Base-by-base conservation (phyloP, 768 basidiomycete species). In the Stropharia rugosoannulata region DNA sequence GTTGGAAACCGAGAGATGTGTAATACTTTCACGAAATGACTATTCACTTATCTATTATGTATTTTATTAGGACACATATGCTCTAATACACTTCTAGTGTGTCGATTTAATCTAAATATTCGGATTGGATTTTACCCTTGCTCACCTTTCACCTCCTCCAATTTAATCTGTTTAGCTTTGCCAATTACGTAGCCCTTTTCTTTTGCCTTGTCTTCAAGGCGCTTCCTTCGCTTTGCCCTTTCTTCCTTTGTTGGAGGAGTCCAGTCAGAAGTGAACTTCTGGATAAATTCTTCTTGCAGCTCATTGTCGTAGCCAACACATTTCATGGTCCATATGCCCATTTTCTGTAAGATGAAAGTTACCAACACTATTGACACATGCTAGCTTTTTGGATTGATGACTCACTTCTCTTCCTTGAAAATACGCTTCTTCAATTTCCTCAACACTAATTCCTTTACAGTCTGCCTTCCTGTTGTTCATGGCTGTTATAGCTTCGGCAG, bases 291-390 rank as follows among this genome's bases (percentile, higher is more conserved):
- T 11, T 57, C 58, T 52, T 77, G 75, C 45, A 77, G 74, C 0
- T 66, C 61, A 4, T 60, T 59, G 50, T 78, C 73, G 41, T 78
- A 78, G 1, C 67, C 74, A 15, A 76, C 64, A 52, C 76, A 78
- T 52, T 75, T 72, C 70, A 76, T 66, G 0, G 68, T 70, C 70
- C 71, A 74, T 0, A 74, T 70, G 1, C 62, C 63, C 18, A 78
- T 61, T 22, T 51, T 57, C 73, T 76, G 32, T n/a, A 16, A 36
- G 10, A 4, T 16, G 1, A 4, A 10, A 15, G 27, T 5, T 41
- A 52, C 22, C 7, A 36, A 11, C 2, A 46, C 12, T 12, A 39
- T 16, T 15, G 15, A 4, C 5, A 4, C 6, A 40, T 29, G 40
- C 42, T 44, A 42, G 52, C 35, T 39, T 45, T 58, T 35, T 37